phyloP scores from a whole-genome alignment of 768 basidiomycete species.

The Pulveroboletus sp. region DNA sequence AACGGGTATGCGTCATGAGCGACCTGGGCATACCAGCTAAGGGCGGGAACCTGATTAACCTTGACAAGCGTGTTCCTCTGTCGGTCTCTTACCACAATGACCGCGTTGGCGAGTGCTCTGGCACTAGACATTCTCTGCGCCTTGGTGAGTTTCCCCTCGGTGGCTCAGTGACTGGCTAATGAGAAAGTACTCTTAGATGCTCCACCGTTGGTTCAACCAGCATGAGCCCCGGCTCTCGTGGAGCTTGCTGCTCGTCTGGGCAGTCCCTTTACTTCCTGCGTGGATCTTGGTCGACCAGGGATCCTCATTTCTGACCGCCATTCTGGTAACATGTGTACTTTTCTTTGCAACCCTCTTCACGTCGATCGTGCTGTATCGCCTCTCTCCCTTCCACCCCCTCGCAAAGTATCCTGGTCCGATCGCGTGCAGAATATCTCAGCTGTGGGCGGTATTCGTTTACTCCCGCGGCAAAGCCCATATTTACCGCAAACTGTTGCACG shows the following conservation, averaged over 20 bases:
- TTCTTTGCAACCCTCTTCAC: conserved; percentile 19
- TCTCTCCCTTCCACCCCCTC: conserved; percentile 38
- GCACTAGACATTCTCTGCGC: conserved; percentile 15
- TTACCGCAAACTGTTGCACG: conserved; percentile 24
- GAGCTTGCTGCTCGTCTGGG: conserved; percentile 8
- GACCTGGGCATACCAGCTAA: no score
- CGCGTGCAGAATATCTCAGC: conserved; percentile 28
- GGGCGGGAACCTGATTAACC: no score
- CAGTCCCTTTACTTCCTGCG: conserved; percentile 11
- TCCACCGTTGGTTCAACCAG: conserved; percentile 15
- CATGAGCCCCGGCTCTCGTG: conserved; percentile 16
- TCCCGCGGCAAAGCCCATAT: conserved; percentile 18
- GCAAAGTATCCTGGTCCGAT: conserved; percentile 35
- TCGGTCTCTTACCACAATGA: conserved; percentile 3
- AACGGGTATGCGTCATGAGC: no score
- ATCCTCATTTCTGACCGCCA: conserved; percentile 1
- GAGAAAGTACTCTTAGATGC: background rate
- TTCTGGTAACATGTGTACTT: conserved; percentile 11
- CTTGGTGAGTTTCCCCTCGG: conserved; percentile 8
- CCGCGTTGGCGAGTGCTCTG: background rate
- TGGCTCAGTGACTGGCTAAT: background rate
- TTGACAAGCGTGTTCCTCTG: no score
- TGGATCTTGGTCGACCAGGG: conserved; percentile 8
- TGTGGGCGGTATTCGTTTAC: conserved; percentile 20
- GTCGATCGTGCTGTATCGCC: conserved; percentile 33